Percentiles rank a stretch among this genome's conserved stretches.
Conservation (phyloP, 2,329 filamentous ascomycete species). For the Cladosporium oxysporum region DNA sequence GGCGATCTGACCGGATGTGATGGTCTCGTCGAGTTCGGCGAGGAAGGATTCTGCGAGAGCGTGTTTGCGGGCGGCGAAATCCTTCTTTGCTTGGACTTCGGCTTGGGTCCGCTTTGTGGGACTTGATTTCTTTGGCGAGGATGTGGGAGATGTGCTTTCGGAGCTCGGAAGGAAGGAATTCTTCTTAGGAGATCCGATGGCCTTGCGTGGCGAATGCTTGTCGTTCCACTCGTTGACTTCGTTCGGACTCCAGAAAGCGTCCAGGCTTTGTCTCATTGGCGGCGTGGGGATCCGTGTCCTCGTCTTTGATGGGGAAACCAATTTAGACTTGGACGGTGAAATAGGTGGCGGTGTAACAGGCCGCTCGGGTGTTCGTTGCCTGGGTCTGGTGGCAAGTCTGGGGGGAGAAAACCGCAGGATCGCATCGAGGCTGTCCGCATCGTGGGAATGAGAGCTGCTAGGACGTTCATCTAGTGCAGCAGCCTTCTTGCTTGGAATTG, state of each 20-base stretch:
- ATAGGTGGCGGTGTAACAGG: conserved; percentile 41
- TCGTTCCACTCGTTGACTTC: conserved; percentile 66
- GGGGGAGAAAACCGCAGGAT: conserved; percentile 14
- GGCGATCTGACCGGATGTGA: conserved; percentile 63
- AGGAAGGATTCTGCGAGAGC: conserved; percentile 66
- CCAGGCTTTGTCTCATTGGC: conserved; percentile 55
- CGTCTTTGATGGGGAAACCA: conserved; percentile 52
- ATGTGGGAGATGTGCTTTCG: conserved; percentile 30
- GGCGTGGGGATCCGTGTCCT: conserved; percentile 53
- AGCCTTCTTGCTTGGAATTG: no score
- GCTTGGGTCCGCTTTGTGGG: conserved; percentile 35
- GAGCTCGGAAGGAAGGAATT: conserved; percentile 28
- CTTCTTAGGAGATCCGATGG: conserved; percentile 42
- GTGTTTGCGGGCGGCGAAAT: conserved; percentile 65
- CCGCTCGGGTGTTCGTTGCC: conserved; percentile 22
- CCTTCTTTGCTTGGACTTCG: conserved; percentile 52
- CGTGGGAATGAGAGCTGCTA: conserved; percentile 13
- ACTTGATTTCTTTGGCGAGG: conserved; percentile 44
- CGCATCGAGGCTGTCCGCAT: conserved; percentile 9
- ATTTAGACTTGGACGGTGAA: conserved; percentile 45
- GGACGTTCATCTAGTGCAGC: background rate
- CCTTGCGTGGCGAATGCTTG: conserved; percentile 57
- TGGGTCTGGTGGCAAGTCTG: conserved; percentile 5
- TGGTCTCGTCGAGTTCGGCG: conserved; percentile 64
- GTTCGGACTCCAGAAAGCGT: conserved; percentile 62